A percentile compares a stretch with the other conserved stretches of the same genome.
These are phyloP conservation scores for Lactifluus subvellereus DNA, from an alignment of 768 basidiomycete species.

Conservation along the genomic window DNA sequence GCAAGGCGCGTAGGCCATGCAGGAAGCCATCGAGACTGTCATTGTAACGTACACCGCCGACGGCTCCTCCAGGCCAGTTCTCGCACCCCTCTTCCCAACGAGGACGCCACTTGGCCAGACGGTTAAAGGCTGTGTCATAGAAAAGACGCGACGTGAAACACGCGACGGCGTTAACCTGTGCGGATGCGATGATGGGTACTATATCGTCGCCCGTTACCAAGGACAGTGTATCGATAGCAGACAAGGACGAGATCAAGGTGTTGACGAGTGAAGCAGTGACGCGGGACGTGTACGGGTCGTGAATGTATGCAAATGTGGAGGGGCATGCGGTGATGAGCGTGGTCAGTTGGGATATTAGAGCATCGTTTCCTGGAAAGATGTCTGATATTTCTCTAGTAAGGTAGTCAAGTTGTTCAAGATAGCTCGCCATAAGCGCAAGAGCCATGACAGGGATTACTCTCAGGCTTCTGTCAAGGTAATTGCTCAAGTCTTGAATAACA, in stretches of 20 bases:
- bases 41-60: conserved; percentile 45
- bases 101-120: conserved; percentile 49
- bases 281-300: conserved; percentile 48
- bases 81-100: conserved; percentile 56
- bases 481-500: not conserved
- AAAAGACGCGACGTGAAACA: conserved; percentile 59
- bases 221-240: conserved; percentile 8
- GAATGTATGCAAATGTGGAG: conserved; percentile 64
- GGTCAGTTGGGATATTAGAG: conserved; percentile 24
- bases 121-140: conserved; percentile 61
- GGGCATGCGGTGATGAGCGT: conserved; percentile 36
- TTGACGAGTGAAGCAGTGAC: conserved; percentile 42
- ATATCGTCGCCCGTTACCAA: conserved; percentile 1
- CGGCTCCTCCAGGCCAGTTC: conserved; percentile 45
- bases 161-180: conserved; percentile 48
- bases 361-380: conserved; percentile 27
- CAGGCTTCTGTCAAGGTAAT: not conserved
- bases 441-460: too few species aligned
- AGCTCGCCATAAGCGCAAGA: conserved; percentile 10
- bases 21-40: conserved; percentile 63
- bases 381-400: conserved; percentile 18
- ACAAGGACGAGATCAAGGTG: conserved; percentile 32
- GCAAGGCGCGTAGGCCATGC: conserved; percentile 51
- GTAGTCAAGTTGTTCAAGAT: conserved; percentile 19
- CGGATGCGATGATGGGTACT: conserved; percentile 34